Conservation (phyloP, 2,329 filamentous ascomycete genomes). For the Akanthomyces uredinophilus region DNA sequence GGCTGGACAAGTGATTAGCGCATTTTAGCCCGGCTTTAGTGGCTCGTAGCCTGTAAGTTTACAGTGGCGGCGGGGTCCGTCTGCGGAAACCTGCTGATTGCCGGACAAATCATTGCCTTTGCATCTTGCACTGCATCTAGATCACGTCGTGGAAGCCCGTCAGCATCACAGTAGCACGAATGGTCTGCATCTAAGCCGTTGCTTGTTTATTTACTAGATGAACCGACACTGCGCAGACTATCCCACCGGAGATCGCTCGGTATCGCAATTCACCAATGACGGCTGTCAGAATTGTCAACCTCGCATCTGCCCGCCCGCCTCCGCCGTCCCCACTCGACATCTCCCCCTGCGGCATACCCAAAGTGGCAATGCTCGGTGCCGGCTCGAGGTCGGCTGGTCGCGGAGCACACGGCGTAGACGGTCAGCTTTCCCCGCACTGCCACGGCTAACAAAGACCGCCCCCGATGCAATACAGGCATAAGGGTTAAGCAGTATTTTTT, state of each 20-base stretch:
- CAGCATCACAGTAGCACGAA: background rate
- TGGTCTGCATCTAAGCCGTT: background rate
- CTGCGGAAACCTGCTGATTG: background rate
- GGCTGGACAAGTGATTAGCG: background rate
- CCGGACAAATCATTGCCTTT: too few relatives aligned
- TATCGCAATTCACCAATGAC: background rate
- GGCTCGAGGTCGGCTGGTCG: conserved; percentile 1
- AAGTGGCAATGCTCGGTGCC: background rate
- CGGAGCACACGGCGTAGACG: background rate
- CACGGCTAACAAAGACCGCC: background rate
- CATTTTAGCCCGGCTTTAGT: background rate
- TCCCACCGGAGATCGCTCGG: background rate
- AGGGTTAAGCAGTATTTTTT: background rate
- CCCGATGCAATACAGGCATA: background rate
- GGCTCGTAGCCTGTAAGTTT: background rate
- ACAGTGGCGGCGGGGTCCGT: background rate
- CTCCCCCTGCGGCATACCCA: background rate
- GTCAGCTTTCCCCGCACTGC: conserved; percentile 5
- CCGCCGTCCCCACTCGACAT: background rate
- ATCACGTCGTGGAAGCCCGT: background rate
- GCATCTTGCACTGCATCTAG: background rate
- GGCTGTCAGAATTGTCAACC: background rate
- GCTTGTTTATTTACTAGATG: too few relatives aligned
- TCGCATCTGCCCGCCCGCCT: background rate
- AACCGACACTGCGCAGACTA: too few relatives aligned